Conservation (phyloP, 495 filamentous ascomycete species). For the Immersiella caudata region DNA sequence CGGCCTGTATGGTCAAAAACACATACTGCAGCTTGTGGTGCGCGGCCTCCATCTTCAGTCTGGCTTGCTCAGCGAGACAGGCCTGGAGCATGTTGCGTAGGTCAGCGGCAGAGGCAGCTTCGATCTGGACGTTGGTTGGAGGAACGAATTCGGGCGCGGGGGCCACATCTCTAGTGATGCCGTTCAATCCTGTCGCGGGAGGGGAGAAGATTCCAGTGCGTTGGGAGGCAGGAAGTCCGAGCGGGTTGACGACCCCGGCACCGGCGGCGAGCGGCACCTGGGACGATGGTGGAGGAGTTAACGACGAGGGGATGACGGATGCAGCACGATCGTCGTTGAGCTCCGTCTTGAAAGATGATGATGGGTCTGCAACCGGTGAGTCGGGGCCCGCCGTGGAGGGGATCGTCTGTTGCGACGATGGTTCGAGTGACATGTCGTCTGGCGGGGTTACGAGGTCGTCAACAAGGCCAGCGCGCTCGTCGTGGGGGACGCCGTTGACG, state of each 20-base stretch:
- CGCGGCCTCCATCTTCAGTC: constrained; percentile 77
- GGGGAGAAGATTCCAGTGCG: constrained; percentile 54
- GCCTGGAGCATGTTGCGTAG: constrained; percentile 59
- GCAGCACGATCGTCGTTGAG: constrained; percentile 42
- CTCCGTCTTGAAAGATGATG: constrained; percentile 44
- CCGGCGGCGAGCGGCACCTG: constrained; percentile 55
- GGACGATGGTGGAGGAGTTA: constrained; percentile 78
- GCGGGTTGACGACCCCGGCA: constrained; percentile 37
- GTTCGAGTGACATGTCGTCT: constrained; percentile 34
- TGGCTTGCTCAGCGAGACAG: constrained; percentile 57
- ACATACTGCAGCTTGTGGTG: constrained; percentile 93
- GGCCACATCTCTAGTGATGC: constrained; percentile 52
- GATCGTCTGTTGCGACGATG: constrained; percentile 47
- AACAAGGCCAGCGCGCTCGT: constrained; percentile 28
- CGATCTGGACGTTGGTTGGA: constrained; percentile 66
- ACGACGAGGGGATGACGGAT: constrained; percentile 50
- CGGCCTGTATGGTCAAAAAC: constrained; percentile 81
- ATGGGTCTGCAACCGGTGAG: constrained; percentile 42
- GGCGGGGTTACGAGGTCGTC: constrained; percentile 46
- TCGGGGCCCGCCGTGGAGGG: constrained; percentile 48
- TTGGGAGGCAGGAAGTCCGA: constrained; percentile 50
- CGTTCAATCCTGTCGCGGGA: constrained; percentile 58
- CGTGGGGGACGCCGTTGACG: constrained; percentile 32
- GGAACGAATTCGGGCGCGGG: constrained; percentile 55
- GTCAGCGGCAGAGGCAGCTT: constrained; percentile 59